phyloP scores from a whole-genome alignment of 495 filamentous ascomycete species.

The Stereocaulon alpinum region DNA sequence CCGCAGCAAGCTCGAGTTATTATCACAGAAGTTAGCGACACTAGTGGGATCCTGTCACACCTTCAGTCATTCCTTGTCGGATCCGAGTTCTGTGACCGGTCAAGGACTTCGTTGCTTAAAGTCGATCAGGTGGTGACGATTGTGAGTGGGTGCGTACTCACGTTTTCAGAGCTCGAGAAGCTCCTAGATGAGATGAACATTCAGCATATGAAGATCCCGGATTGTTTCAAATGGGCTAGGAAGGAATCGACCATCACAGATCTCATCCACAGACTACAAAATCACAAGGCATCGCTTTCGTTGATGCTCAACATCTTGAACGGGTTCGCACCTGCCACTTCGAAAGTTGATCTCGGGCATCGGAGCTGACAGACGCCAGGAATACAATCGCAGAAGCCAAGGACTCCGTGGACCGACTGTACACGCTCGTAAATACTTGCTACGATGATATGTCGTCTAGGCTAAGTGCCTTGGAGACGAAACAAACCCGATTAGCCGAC shows the following conservation, averaged over 20 bases:
- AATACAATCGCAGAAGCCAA: slow-evolving; percentile 6
- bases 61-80: slow-evolving; percentile 5
- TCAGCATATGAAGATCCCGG: not conserved
- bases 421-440: not conserved
- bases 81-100: not conserved
- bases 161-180: slow-evolving; percentile 14
- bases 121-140: slow-evolving; percentile 8
- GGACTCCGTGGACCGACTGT: slow-evolving; percentile 7
- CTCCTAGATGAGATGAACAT: slow-evolving; percentile 4
- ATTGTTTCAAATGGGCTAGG: slow-evolving; percentile 8
- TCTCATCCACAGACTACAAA: slow-evolving; percentile 10
- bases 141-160: slow-evolving; percentile 3
- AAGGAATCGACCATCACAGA: slow-evolving; percentile 1
- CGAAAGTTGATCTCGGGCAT: not conserved
- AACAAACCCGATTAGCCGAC: too few relatives aligned
- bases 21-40: slow-evolving; percentile 14
- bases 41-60: not conserved
- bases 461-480: not conserved
- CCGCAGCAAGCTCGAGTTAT: slow-evolving; percentile 9
- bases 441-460: slow-evolving; percentile 8
- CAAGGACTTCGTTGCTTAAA: slow-evolving; percentile 1
- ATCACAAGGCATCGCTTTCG: slow-evolving; percentile 10
- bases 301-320: slow-evolving; percentile 5
- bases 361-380: not conserved
- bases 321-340: not conserved